These are phyloP conservation scores for Dalbergia cochinchinensis DNA, from an alignment of 306 rosid species.

Conservation along the genomic window DNA sequence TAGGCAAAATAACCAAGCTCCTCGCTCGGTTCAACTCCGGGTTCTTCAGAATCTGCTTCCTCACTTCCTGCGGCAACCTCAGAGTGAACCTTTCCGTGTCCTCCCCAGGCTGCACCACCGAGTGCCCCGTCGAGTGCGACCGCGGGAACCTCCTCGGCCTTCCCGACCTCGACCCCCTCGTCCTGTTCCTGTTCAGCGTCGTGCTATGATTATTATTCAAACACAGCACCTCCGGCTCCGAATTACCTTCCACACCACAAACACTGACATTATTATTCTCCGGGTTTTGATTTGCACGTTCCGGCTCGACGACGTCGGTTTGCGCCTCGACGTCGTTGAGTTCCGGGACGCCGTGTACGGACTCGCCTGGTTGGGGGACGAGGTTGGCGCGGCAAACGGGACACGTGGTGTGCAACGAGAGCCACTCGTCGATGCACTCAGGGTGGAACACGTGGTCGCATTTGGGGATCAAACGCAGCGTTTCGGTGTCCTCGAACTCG, in stretches of 20 bases:
- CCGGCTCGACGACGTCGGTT: conserved; percentile 41
- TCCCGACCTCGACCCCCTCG: conserved; percentile 59
- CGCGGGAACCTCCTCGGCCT: conserved; percentile 64
- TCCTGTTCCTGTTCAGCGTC: conserved; percentile 68
- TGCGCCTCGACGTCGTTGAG: conserved; percentile 64
- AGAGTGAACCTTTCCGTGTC: conserved; percentile 85
- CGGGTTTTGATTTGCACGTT: not conserved
- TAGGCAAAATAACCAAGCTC: conserved; percentile 67
- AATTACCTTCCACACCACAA: not conserved
- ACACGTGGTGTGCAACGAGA: conserved; percentile 77
- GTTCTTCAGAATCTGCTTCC: conserved; percentile 67
- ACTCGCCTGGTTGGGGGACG: conserved; percentile 63
- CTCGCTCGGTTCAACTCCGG: conserved; percentile 67
- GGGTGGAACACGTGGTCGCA: conserved; percentile 97
- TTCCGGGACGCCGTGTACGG: conserved; percentile 30
- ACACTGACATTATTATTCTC: too few species aligned
- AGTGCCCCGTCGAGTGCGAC: conserved; percentile 95
- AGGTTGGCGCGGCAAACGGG: conserved; percentile 89
- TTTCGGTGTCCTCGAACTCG: conserved; percentile 89
- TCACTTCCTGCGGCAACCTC: conserved; percentile 74
- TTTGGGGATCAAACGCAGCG: conserved; percentile 87
- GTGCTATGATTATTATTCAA: not conserved
- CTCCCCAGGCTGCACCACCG: conserved; percentile 81
- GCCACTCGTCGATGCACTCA: conserved; percentile 91
- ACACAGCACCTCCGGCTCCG: conserved; percentile 40